phyloP scores from a whole-genome alignment of 345 rosid genomes.

The Mercurialis annua region DNA sequence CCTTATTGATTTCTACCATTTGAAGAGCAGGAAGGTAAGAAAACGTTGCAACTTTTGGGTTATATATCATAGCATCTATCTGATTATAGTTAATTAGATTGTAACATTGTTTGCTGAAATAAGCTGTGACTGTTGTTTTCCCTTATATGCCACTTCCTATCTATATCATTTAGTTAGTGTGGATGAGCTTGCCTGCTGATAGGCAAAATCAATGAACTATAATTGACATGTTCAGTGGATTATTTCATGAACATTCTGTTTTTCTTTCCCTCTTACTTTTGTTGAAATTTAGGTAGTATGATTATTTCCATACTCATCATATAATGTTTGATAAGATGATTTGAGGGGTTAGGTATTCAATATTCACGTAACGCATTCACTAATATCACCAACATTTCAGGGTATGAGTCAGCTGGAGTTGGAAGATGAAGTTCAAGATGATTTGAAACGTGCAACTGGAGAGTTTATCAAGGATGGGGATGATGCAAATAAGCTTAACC shows the following conservation, averaged over 20 bases:
- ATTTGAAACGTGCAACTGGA: conserved; percentile 96
- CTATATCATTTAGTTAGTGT: neutral
- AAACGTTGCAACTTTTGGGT: neutral
- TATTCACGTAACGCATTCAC: neutral
- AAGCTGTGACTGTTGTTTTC: neutral
- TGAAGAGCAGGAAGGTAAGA: conserved; percentile 93
- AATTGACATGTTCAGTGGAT: neutral
- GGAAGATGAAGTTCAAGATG: conserved; percentile 99
- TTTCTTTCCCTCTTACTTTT: neutral
- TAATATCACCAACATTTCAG: conserved; percentile 32
- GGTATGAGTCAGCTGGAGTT: conserved; percentile 99
- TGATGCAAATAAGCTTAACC: conserved; percentile 93
- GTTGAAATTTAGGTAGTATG: neutral
- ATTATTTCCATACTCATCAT: neutral
- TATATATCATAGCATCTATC: neutral
- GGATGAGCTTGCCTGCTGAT: neutral
- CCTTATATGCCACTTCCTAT: neutral
- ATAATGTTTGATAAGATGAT: neutral
- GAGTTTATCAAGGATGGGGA: conserved; percentile 91
- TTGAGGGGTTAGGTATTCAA: neutral
- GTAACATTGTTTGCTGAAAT: neutral
- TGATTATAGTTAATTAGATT: neutral
- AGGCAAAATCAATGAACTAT: neutral
- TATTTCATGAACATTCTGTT: neutral
- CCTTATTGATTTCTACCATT: conserved; percentile 93